phyloP scores from a whole-genome alignment of 179 eudicot species.

The Actinidia arguta region DNA sequence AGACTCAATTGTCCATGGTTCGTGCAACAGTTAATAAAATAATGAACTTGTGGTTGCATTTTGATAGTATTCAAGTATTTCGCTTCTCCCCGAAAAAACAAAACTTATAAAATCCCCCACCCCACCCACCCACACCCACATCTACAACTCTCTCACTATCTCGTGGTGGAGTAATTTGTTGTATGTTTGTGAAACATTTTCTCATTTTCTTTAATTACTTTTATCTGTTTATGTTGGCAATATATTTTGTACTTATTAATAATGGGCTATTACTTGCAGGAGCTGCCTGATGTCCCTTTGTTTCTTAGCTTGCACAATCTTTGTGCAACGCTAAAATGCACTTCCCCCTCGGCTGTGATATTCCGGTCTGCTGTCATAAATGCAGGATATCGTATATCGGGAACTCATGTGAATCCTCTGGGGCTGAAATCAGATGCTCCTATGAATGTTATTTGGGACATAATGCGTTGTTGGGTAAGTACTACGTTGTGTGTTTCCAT shows the following conservation, averaged over 20 bases:
- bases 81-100: too few species aligned
- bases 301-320: slow-evolving; percentile 89
- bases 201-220: background rate
- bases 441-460: slow-evolving; percentile 96
- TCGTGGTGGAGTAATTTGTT: background rate
- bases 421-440: slow-evolving; percentile 97
- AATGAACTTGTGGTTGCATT: background rate
- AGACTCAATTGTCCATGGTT: background rate
- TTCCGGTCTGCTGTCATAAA: slow-evolving; percentile 95
- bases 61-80: background rate
- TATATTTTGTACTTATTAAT: background rate
- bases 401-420: slow-evolving; percentile 85
- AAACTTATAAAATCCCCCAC: too few species aligned
- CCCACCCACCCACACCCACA: too few species aligned
- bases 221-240: background rate
- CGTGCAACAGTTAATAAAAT: background rate
- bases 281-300: slow-evolving; percentile 91
- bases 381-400: slow-evolving; percentile 97
- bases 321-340: slow-evolving; percentile 93
- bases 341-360: slow-evolving; percentile 91
- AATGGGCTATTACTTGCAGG: slow-evolving; percentile 52
- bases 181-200: background rate
- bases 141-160: too few species aligned
- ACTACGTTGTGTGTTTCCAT: background rate
- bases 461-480: slow-evolving; percentile 98